Percentiles rank a stretch among this genome's conserved stretches.
Conservation (phyloP, 176 grass and related monocot genomes). For the Aegilops bicornis region DNA sequence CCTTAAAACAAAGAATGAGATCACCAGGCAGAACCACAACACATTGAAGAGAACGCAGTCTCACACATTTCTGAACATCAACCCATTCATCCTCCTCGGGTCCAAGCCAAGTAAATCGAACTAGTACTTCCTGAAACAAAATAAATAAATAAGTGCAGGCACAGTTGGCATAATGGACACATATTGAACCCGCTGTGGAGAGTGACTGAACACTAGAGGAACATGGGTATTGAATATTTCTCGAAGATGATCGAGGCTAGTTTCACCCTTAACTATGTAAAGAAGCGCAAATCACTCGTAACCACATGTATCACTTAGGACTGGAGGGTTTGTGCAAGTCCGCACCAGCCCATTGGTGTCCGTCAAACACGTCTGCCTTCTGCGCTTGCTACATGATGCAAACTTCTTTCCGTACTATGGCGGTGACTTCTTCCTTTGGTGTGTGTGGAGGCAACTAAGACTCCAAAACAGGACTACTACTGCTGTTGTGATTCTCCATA, state of each 20-base stretch:
- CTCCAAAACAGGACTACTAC: too few species aligned
- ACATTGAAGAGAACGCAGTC: slow-evolving; percentile 70
- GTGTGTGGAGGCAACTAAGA: background rate
- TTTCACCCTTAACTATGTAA: background rate
- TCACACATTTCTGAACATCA: slow-evolving; percentile 70
- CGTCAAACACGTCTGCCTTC: background rate
- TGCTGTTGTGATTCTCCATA: too few species aligned
- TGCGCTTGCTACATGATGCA: background rate
- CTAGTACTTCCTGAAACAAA: slow-evolving; percentile 61
- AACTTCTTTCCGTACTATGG: background rate
- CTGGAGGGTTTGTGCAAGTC: background rate
- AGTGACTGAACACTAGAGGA: too few species aligned
- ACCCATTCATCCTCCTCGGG: slow-evolving; percentile 86
- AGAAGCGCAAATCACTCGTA: background rate
- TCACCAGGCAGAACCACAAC: slow-evolving; percentile 72
- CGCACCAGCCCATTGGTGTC: background rate
- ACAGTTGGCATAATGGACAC: background rate
- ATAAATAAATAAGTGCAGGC: background rate
- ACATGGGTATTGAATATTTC: background rate
- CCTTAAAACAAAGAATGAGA: slow-evolving; percentile 80
- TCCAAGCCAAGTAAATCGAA: slow-evolving; percentile 75
- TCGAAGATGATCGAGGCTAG: background rate
- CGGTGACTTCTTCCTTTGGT: background rate
- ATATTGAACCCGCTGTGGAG: too few species aligned
- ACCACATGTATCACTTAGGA: background rate